phyloP scores from a whole-genome alignment of 345 rosid genomes.

The Eutrema yunnanense region DNA sequence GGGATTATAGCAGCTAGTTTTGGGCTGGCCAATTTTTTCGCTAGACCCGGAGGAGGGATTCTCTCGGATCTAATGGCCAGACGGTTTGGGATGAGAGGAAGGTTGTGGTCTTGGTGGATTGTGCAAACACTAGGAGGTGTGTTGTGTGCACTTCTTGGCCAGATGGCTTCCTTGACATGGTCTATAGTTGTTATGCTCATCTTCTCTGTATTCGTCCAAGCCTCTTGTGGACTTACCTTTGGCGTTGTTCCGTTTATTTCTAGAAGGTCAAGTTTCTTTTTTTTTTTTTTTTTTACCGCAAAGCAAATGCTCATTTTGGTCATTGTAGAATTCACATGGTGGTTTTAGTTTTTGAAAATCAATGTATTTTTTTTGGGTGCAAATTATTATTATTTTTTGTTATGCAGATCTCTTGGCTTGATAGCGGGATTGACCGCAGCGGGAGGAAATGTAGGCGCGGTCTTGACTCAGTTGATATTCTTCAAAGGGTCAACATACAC shows the following conservation, averaged over 20 bases:
- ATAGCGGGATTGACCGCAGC: conserved; percentile 90
- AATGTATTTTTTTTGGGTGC: too few relatives aligned
- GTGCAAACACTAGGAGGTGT: conserved; percentile 74
- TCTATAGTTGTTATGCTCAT: conserved; percentile 61
- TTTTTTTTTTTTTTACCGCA: not conserved
- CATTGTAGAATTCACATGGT: not conserved
- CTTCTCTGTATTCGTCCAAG: conserved; percentile 82
- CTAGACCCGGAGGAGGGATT: conserved; percentile 76
- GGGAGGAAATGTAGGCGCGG: conserved; percentile 87
- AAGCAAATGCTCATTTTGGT: not conserved
- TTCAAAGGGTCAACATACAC: conserved; percentile 78
- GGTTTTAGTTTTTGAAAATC: too few relatives aligned
- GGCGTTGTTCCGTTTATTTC: conserved; percentile 94
- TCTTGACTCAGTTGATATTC: conserved; percentile 73
- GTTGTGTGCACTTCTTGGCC: conserved; percentile 53
- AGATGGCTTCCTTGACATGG: conserved; percentile 36
- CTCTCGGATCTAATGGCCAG: conserved; percentile 54
- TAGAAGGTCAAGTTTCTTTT: conserved; percentile 38
- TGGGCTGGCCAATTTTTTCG: conserved; percentile 68
- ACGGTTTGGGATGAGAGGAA: conserved; percentile 84
- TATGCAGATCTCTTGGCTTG: conserved; percentile 68
- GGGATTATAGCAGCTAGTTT: conserved; percentile 87
- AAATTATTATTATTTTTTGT: too few relatives aligned
- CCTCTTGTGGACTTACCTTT: conserved; percentile 82
- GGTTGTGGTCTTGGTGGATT: conserved; percentile 78